Evolutionary conservation across 2,329 filamentous ascomycete genomes (phyloP).

Genomic region (Apiospora kogelbergensis): DNA sequence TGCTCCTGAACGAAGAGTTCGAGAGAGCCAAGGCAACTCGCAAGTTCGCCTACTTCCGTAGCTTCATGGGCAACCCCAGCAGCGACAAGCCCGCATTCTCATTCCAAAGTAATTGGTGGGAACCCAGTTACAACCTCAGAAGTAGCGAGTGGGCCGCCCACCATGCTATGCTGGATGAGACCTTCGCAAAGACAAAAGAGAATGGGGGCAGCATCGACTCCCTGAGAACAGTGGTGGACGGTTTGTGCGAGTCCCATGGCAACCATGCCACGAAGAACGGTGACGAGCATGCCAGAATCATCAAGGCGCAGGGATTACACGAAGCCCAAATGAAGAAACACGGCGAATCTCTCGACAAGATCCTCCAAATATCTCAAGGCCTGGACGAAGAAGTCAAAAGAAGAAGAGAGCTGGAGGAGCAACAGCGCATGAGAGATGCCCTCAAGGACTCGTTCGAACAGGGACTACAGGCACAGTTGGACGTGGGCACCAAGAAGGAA

Average conservation of each 20-base stretch:
- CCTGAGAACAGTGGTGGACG: neutral
- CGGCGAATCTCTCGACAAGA: neutral
- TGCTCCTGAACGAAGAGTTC: constrained; percentile 1
- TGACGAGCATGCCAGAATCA: neutral
- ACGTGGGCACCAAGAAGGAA: neutral
- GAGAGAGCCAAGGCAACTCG: constrained; percentile 7
- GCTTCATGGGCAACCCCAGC: neutral
- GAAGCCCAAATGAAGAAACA: neutral
- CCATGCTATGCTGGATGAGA: neutral
- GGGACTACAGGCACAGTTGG: neutral
- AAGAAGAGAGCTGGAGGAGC: neutral
- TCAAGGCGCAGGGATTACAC: neutral
- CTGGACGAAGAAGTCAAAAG: neutral
- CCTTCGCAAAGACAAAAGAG: constrained; percentile 7
- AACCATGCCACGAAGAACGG: neutral
- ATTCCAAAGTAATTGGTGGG: constrained; percentile 1
- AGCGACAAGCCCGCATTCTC: neutral
- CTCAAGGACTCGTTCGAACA: neutral
- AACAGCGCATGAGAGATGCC: neutral
- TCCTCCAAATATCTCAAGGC: neutral
- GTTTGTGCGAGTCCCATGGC: neutral
- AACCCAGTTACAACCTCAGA: neutral
- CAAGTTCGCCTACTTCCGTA: neutral
- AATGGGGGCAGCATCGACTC: neutral
- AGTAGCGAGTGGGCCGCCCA: neutral